Conservation (phyloP, 768 basidiomycete genomes). For the Lentinula raphanica region DNA sequence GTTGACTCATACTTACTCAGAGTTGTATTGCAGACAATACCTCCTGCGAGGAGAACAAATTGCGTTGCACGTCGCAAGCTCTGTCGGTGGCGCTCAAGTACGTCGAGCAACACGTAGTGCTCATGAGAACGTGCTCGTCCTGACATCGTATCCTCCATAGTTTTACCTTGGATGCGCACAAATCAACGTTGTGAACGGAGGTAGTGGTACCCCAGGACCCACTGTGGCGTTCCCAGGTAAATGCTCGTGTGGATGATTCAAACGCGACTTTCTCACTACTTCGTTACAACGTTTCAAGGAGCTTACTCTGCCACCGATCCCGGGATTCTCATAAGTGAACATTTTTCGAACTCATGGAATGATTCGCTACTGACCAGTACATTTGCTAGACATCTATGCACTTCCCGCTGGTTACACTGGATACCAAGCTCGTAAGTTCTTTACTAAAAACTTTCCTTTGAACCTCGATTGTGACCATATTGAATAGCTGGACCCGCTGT, state of each 20-base stretch:
- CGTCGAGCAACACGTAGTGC: neutral
- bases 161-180: slow-evolving; percentile 34
- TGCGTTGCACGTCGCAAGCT: slow-evolving; percentile 26
- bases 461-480: neutral
- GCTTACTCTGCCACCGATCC: slow-evolving; percentile 28
- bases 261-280: neutral
- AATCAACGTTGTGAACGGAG: slow-evolving; percentile 29
- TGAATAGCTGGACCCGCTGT: slow-evolving; percentile 27
- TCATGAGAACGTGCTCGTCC: neutral
- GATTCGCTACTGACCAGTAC: neutral
- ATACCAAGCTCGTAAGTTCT: slow-evolving; percentile 27
- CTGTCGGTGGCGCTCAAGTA: slow-evolving; percentile 25
- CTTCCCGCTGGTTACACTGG: slow-evolving; percentile 25
- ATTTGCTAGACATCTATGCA: slow-evolving; percentile 22
- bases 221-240: slow-evolving; percentile 31
- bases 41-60: slow-evolving; percentile 31
- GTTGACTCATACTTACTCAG: neutral
- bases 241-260: neutral
- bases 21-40: slow-evolving; percentile 18
- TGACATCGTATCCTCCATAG: slow-evolving; percentile 11
- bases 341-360: neutral
- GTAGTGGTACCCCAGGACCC: slow-evolving; percentile 25
- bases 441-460: neutral
- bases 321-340: slow-evolving; percentile 28
- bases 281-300: slow-evolving; percentile 10